Evolutionary conservation across 148 eudicot genomes (phyloP), one percentile per base, ranked within the genome.

Genomic region (Gaultheria prostrata): DNA sequence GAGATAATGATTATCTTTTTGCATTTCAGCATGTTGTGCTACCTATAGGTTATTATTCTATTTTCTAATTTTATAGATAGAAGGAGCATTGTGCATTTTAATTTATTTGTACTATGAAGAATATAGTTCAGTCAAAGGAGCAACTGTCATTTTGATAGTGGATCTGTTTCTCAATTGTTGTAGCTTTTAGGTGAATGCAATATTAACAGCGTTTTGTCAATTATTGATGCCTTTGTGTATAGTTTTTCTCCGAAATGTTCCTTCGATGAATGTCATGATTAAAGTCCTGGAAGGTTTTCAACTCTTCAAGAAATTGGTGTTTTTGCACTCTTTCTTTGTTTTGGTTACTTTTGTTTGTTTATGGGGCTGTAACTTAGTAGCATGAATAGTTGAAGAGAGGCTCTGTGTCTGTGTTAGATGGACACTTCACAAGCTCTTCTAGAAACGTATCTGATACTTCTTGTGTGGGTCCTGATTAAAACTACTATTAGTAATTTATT

Each of bases 1-100:
- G 99, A 35, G 98, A 97, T 83, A 93, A 92, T 82, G 98, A 95
- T 85, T 97, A 97, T 87, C 85, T 97, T 32, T 92, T 91, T 90
- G 97, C 99, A 77, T 95, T 94, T 82, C 92, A 95, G 83, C 86
- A 93, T 82, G 88, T 90, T 80, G 96, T 97, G 84, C 90, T 94
- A 78, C 99, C 99, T 56, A 97, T 97, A 90, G 99, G 99, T 96
- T 80, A 86, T 76, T 79, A 53, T 15, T 48, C 65, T 30, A 35
- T 51, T 69, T n/a, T 79, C 14, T 43, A 21, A 45, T 56, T 54
- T 39, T 11, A 63, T 48, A 50, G n/a, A 49, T 24, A 63, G 61
- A 57, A 43, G 28, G 14, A 39, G 6, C 10, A 21, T 18, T 46
- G 3, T 61, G 35, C 80, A 13, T 72, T 61, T 35, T 72, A 67